These are phyloP conservation scores for Talaromyces nanjingensis DNA, from an alignment of 495 filamentous ascomycete genomes.

Conservation along the genomic window DNA sequence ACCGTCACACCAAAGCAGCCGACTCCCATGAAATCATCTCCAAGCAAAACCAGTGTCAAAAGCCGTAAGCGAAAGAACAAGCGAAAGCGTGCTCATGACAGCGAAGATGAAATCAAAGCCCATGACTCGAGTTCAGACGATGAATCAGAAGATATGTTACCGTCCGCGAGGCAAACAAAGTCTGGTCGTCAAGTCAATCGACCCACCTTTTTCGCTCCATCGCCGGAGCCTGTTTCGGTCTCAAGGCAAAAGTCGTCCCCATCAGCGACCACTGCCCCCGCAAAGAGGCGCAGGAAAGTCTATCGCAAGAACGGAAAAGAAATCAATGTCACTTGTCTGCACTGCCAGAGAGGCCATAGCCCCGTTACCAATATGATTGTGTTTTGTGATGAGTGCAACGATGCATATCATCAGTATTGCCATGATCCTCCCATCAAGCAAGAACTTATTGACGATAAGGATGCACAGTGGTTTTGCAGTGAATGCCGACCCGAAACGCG, in stretches of 20 bases:
- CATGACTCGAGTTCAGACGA: constrained; percentile 41
- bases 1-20: constrained; percentile 2
- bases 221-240: constrained; percentile 34
- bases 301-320: constrained; percentile 35
- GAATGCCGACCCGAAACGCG: constrained; percentile 49
- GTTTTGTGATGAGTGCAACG: constrained; percentile 89
- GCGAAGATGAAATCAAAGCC: constrained; percentile 36
- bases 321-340: constrained; percentile 54
- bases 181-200: constrained; percentile 77
- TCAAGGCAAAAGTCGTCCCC: constrained; percentile 35
- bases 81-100: constrained; percentile 40
- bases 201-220: constrained; percentile 61
- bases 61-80: constrained; percentile 27
- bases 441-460: constrained; percentile 57
- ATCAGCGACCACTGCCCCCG: constrained; percentile 14
- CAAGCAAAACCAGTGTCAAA: neutral
- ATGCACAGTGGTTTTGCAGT: constrained; percentile 71
- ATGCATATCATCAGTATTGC: constrained; percentile 84
- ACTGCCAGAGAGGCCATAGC: constrained; percentile 71
- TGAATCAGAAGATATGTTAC: constrained; percentile 40
- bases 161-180: constrained; percentile 62
- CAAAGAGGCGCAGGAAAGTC: constrained; percentile 34
- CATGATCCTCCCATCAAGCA: constrained; percentile 76
- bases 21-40: constrained; percentile 5
- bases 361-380: constrained; percentile 80